These are phyloP conservation scores for Talaromyces verruculosus DNA, from an alignment of 2,329 filamentous ascomycete species.

Conservation along the genomic window DNA sequence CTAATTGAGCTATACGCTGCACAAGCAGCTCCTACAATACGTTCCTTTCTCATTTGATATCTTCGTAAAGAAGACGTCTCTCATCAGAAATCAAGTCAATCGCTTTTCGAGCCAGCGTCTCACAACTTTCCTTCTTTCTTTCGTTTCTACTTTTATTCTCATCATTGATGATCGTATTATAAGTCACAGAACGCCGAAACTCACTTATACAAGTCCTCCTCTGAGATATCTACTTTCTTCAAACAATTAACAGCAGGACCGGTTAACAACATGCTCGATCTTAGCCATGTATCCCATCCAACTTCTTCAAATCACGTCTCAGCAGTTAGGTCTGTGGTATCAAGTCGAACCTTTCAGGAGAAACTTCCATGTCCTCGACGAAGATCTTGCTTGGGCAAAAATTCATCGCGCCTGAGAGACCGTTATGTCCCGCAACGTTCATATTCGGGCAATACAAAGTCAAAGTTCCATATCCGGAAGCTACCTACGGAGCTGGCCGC, in stretches of 20 bases:
- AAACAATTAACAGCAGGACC: neutral
- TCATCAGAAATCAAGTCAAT: conserved; percentile 21
- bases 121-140: conserved; percentile 2
- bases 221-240: neutral
- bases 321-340: neutral
- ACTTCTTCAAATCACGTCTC: neutral
- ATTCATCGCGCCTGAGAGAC: conserved; percentile 39
- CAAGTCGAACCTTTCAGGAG: neutral
- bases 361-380: neutral
- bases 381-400: neutral
- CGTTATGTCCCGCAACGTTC: conserved; percentile 58
- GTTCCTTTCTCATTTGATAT: conserved; percentile 25
- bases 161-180: neutral
- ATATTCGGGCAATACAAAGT: conserved; percentile 42
- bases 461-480: conserved; percentile 56
- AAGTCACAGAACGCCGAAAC: neutral
- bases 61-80: conserved; percentile 29
- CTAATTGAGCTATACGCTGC: conserved; percentile 15
- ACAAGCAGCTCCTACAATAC: conserved; percentile 28
- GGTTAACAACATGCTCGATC: neutral
- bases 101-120: conserved; percentile 16
- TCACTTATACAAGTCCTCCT: neutral
- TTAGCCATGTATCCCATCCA: neutral
- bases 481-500: conserved; percentile 46
- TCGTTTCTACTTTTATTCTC: conserved; percentile 1